Conservation (phyloP, 495 filamentous ascomycete species). For the Neurospora sp. region DNA sequence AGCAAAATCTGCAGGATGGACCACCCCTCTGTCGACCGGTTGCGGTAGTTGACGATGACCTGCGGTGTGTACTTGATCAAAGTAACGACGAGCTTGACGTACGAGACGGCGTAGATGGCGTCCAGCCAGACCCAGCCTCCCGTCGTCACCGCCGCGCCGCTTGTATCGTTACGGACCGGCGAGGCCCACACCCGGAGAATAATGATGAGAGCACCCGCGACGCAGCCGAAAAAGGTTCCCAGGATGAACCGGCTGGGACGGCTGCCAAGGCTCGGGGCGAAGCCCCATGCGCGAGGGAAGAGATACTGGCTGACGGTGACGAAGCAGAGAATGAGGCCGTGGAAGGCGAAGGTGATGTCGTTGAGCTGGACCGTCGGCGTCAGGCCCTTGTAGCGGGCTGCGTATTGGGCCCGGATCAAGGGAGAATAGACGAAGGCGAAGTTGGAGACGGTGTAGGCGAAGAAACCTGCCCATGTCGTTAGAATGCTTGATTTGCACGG, state of each 20-base stretch:
- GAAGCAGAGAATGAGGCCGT: slow-evolving; percentile 59
- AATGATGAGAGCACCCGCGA: slow-evolving; percentile 47
- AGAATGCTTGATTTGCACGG: background rate
- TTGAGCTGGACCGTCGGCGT: slow-evolving; percentile 82
- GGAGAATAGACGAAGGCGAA: slow-evolving; percentile 65
- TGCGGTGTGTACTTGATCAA: slow-evolving; percentile 90
- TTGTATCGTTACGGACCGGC: slow-evolving; percentile 36
- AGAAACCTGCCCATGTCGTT: slow-evolving; percentile 46
- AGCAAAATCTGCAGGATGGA: slow-evolving; percentile 77
- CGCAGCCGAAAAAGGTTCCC: slow-evolving; percentile 55
- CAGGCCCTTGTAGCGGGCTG: slow-evolving; percentile 58
- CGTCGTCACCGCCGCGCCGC: background rate
- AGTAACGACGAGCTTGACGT: slow-evolving; percentile 81
- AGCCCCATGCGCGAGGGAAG: slow-evolving; percentile 62
- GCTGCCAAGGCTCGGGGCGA: slow-evolving; percentile 43
- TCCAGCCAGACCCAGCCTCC: slow-evolving; percentile 36
- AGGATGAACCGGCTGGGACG: slow-evolving; percentile 54
- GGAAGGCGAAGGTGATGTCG: slow-evolving; percentile 74
- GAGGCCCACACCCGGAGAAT: slow-evolving; percentile 46
- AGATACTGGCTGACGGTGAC: slow-evolving; percentile 66
- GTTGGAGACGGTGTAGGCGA: slow-evolving; percentile 61
- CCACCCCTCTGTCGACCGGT: slow-evolving; percentile 79
- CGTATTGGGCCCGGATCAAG: slow-evolving; percentile 71
- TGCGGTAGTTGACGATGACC: slow-evolving; percentile 67
- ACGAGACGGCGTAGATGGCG: slow-evolving; percentile 65